Percentiles rank a stretch among this genome's conserved stretches.
Evolutionary conservation across 2,329 filamentous ascomycete genomes (phyloP).

Genomic region (Ophiocordyceps camponoti-leonardi): DNA sequence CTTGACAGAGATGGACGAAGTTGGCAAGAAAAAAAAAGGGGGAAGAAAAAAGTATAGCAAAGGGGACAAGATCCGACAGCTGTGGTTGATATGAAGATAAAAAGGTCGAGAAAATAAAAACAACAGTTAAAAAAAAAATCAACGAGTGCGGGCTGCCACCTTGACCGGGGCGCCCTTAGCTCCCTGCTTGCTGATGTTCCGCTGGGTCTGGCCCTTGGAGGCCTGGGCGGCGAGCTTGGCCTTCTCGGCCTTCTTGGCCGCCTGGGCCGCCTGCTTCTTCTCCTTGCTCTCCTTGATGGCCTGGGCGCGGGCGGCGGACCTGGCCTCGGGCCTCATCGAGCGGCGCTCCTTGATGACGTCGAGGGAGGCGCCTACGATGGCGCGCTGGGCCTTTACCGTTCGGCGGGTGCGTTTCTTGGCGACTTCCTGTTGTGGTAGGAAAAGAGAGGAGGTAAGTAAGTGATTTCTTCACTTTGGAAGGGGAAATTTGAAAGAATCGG

Average conservation of each 20-base stretch:
- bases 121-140: background rate
- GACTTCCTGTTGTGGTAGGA: slow-evolving; percentile 56
- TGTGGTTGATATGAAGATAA: background rate
- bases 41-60: slow-evolving; percentile 8
- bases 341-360: slow-evolving; percentile 99
- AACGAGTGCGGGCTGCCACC: slow-evolving; percentile 75
- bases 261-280: slow-evolving; percentile 80
- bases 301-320: slow-evolving; percentile 70
- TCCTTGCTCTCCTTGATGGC: slow-evolving; percentile 98
- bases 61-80: slow-evolving; percentile 17
- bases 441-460: slow-evolving; percentile 20
- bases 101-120: background rate
- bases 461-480: too few species aligned
- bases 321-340: slow-evolving; percentile 84
- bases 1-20: too few species aligned
- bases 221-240: slow-evolving; percentile 68
- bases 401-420: slow-evolving; percentile 99
- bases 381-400: slow-evolving; percentile 96
- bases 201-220: slow-evolving; percentile 59
- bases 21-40: background rate
- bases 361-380: slow-evolving; percentile 96
- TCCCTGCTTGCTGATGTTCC: slow-evolving; percentile 92
- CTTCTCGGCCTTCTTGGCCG: slow-evolving; percentile 98
- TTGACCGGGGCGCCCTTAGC: slow-evolving; percentile 80
- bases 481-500: background rate